phyloP scores from a whole-genome alignment of 2,329 filamentous ascomycete species.

The Sclerotinia subarctica region DNA sequence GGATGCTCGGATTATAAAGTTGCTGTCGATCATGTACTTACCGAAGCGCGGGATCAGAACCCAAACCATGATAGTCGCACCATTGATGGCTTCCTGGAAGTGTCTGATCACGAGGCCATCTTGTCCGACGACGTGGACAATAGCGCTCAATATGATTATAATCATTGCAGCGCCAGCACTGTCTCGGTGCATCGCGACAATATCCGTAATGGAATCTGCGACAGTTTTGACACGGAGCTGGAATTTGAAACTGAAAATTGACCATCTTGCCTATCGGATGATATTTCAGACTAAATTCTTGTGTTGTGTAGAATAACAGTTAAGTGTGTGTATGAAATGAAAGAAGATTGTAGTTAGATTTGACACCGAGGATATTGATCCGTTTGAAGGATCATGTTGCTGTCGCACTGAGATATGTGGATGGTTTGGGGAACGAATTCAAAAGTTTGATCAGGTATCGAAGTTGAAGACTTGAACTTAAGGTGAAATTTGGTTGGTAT shows the following conservation, averaged over 20 bases:
- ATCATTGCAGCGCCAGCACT: constrained; percentile 27
- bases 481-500: not conserved
- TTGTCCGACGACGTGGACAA: constrained; percentile 26
- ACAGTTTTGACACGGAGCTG: constrained; percentile 29
- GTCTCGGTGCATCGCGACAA: constrained; percentile 23
- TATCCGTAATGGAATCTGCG: constrained; percentile 29
- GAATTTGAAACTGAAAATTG: constrained; percentile 24
- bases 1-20: not conserved
- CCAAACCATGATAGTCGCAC: constrained; percentile 28
- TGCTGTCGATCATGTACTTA: not conserved
- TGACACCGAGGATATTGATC: not conserved
- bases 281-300: no score
- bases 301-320: not conserved
- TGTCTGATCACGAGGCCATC: constrained; percentile 21
- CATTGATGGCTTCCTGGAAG: constrained; percentile 28
- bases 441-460: not conserved
- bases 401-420: no score
- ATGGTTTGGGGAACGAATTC: not conserved
- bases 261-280: not conserved
- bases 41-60: constrained; percentile 24
- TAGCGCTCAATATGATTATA: constrained; percentile 31
- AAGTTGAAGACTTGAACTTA: not conserved
- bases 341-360: no score
- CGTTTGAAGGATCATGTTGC: not conserved
- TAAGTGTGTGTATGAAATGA: no score